Percentiles rank a stretch among this genome's conserved stretches.
Conservation (phyloP, 805 yeast genomes). For the Geotrichum ghanense region DNA sequence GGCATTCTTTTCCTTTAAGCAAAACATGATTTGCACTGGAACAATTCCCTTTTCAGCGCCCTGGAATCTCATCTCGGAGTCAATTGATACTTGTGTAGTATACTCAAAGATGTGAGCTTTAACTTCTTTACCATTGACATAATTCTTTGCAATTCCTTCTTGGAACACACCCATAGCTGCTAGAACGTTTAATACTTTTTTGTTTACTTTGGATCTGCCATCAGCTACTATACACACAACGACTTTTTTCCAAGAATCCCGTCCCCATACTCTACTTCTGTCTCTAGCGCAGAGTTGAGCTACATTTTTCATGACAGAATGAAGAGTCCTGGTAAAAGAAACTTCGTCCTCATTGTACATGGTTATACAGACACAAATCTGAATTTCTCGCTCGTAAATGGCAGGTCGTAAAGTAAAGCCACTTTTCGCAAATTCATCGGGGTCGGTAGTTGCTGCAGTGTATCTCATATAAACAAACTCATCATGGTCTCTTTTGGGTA, state of each 20-base stretch:
- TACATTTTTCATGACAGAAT: constrained; percentile 89
- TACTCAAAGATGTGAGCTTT: constrained; percentile 92
- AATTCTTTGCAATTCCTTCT: constrained; percentile 93
- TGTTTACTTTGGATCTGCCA: constrained; percentile 82
- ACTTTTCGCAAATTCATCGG: constrained; percentile 65
- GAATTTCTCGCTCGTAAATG: constrained; percentile 82
- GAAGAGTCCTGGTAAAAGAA: constrained; percentile 85
- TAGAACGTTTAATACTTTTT: constrained; percentile 74
- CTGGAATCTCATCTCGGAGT: constrained; percentile 77
- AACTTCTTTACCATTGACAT: constrained; percentile 83
- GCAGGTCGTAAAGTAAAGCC: constrained; percentile 85
- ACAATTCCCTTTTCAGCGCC: constrained; percentile 85
- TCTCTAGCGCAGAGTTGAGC: constrained; percentile 76
- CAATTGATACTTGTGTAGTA: constrained; percentile 89
- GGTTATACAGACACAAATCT: constrained; percentile 82
- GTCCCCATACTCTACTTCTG: constrained; percentile 86
- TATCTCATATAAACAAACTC: constrained; percentile 95
- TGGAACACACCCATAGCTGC: constrained; percentile 96
- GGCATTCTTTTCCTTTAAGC: constrained; percentile 83
- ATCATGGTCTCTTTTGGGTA: constrained; percentile 80
- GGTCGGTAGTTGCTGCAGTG: constrained; percentile 91
- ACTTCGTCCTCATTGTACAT: constrained; percentile 96
- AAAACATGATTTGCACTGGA: constrained; percentile 89
- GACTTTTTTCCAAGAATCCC: constrained; percentile 92
- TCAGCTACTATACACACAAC: constrained; percentile 88